These are phyloP conservation scores for Phaeolepiota aurea DNA, from an alignment of 768 basidiomycete species.

Conservation along the genomic window DNA sequence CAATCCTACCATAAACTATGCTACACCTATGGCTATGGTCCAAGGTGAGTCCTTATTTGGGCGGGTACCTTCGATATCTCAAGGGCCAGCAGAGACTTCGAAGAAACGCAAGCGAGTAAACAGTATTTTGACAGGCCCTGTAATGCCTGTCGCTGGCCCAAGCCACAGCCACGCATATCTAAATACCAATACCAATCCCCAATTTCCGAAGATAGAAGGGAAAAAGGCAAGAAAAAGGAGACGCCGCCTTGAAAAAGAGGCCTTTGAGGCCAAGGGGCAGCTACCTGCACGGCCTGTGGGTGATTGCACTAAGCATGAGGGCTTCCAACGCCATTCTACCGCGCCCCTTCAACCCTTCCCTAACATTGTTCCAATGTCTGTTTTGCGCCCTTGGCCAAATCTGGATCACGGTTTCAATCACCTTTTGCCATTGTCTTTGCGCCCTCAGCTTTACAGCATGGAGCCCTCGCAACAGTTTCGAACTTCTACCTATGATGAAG, in stretches of 20 bases:
- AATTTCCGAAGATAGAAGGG: constrained; percentile 12
- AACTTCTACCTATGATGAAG: background rate
- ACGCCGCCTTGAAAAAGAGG: constrained; percentile 25
- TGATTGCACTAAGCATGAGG: background rate
- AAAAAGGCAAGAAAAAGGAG: constrained; percentile 35
- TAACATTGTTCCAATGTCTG: no score
- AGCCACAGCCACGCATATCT: constrained; percentile 14
- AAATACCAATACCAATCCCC: background rate
- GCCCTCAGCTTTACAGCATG: background rate
- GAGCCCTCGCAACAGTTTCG: background rate
- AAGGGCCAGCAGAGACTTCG: background rate
- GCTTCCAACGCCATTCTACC: no score
- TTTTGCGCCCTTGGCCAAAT: no score
- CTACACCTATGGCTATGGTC: background rate
- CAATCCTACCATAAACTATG: background rate
- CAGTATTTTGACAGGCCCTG: constrained; percentile 9
- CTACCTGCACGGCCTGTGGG: background rate
- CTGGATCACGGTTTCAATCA: background rate
- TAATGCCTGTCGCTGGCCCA: constrained; percentile 5
- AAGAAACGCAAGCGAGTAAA: constrained; percentile 13
- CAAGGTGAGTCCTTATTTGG: background rate
- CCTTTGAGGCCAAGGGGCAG: constrained; percentile 12
- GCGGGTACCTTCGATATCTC: background rate
- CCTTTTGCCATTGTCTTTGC: background rate
- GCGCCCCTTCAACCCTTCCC: no score